Evolutionary conservation across 2,329 filamentous ascomycete species (phyloP).

Genomic region (Pseudomassariella vexata): DNA sequence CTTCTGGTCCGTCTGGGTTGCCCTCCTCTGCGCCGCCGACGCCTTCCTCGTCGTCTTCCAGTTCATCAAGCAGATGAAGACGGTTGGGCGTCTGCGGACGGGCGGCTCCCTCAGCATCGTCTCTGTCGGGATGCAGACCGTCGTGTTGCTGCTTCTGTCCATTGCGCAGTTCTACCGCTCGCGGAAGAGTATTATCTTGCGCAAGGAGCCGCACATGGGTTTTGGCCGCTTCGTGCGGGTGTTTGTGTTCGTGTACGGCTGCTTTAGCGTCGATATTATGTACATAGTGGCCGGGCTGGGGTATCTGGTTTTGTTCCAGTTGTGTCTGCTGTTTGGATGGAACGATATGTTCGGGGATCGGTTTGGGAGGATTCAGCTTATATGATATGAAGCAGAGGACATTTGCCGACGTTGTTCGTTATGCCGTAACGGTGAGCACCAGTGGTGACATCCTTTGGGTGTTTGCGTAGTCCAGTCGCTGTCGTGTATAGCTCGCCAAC

Average conservation of each 20-base stretch:
- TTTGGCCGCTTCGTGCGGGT: slow-evolving; percentile 5
- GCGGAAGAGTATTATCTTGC: slow-evolving; percentile 3
- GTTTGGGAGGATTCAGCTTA: slow-evolving; percentile 9
- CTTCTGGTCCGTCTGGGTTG: slow-evolving; percentile 7
- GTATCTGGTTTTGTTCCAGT: slow-evolving; percentile 7
- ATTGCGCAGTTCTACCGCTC: slow-evolving; percentile 9
- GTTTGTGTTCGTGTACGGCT: slow-evolving; percentile 8
- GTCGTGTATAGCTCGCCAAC: no score
- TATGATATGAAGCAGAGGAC: no score
- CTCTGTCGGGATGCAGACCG: slow-evolving; percentile 5
- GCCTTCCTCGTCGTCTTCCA: slow-evolving; percentile 10
- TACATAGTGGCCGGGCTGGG: slow-evolving; percentile 9
- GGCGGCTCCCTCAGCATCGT: slow-evolving; percentile 9
- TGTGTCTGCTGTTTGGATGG: slow-evolving; percentile 9
- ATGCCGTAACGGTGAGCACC: no score
- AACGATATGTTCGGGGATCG: slow-evolving; percentile 8
- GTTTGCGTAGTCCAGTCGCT: no score
- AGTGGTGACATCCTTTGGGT: no score
- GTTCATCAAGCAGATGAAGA: slow-evolving; percentile 11
- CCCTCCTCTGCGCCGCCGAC: slow-evolving; percentile 4
- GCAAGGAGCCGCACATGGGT: slow-evolving; percentile 4
- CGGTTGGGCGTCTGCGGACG: slow-evolving; percentile 7
- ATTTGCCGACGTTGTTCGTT: no score
- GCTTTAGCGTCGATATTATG: slow-evolving; percentile 10
- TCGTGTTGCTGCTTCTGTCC: slow-evolving; percentile 6